Conservation (phyloP, 2,329 filamentous ascomycete species). For the Cercospora sojina region DNA sequence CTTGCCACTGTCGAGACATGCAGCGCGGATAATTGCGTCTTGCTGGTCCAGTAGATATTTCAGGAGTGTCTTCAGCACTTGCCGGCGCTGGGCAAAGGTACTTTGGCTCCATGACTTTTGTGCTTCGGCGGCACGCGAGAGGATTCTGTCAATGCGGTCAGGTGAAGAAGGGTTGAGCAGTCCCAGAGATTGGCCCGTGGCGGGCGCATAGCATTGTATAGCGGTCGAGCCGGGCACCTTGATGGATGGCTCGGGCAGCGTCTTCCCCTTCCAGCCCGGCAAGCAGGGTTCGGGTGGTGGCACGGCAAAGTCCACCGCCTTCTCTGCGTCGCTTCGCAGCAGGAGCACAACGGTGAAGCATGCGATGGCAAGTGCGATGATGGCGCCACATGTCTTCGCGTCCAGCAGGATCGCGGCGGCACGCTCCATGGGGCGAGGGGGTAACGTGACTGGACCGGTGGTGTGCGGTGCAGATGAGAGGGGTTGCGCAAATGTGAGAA, state of each 20-base stretch:
- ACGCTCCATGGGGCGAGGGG: slow-evolving; percentile 5
- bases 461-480: background rate
- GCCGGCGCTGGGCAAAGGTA: slow-evolving; percentile 71
- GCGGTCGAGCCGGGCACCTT: slow-evolving; percentile 65
- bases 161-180: slow-evolving; percentile 73
- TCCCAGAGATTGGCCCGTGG: slow-evolving; percentile 81
- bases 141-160: slow-evolving; percentile 73
- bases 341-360: slow-evolving; percentile 2
- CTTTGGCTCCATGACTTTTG: slow-evolving; percentile 77
- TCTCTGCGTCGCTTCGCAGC: slow-evolving; percentile 21
- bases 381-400: slow-evolving; percentile 2
- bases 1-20: slow-evolving; percentile 92
- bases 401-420: background rate
- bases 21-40: slow-evolving; percentile 77
- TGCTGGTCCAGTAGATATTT: slow-evolving; percentile 86
- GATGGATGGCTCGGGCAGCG: slow-evolving; percentile 60
- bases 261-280: slow-evolving; percentile 53
- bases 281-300: slow-evolving; percentile 61
- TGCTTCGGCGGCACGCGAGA: slow-evolving; percentile 70
- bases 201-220: slow-evolving; percentile 84
- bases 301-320: slow-evolving; percentile 33
- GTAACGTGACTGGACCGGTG: slow-evolving; percentile 1
- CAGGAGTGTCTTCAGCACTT: slow-evolving; percentile 77
- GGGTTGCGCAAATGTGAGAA: slow-evolving; percentile 1
- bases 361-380: slow-evolving; percentile 2